Percentiles rank a stretch among this genome's conserved stretches.
These are phyloP conservation scores for Diaporthe citriasiana DNA, from an alignment of 2,329 filamentous ascomycete genomes.

Conservation along the genomic window DNA sequence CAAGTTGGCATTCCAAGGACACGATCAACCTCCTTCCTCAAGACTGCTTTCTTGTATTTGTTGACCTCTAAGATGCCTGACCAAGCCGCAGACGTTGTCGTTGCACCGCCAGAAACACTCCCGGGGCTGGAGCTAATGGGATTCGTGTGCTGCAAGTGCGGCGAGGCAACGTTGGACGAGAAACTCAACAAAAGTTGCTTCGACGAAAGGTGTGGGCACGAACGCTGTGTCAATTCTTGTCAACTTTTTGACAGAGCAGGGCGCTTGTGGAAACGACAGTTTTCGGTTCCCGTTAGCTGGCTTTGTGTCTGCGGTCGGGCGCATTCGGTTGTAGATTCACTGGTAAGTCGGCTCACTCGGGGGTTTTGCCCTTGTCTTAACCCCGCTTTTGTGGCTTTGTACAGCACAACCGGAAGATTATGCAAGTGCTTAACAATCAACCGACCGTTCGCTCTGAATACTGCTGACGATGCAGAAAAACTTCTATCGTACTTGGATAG, in stretches of 20 bases:
- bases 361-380: neutral
- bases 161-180: neutral
- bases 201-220: neutral
- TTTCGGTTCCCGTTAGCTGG: neutral
- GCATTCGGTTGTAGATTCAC: neutral
- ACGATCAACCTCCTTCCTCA: neutral
- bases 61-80: neutral
- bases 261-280: constrained; percentile 4
- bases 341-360: neutral
- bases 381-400: constrained; percentile 15
- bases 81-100: neutral
- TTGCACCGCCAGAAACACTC: neutral
- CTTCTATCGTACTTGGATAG: neutral
- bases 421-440: neutral
- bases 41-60: neutral
- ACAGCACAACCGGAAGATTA: constrained; percentile 15
- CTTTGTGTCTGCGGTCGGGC: neutral
- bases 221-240: neutral
- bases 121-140: neutral
- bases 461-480: neutral
- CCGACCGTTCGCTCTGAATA: neutral
- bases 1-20: neutral
- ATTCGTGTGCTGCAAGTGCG: constrained; percentile 14
- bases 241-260: neutral
- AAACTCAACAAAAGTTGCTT: neutral